Evolutionary conservation across 345 rosid genomes (phyloP).

Genomic region (Gossypioides kirkii): DNA sequence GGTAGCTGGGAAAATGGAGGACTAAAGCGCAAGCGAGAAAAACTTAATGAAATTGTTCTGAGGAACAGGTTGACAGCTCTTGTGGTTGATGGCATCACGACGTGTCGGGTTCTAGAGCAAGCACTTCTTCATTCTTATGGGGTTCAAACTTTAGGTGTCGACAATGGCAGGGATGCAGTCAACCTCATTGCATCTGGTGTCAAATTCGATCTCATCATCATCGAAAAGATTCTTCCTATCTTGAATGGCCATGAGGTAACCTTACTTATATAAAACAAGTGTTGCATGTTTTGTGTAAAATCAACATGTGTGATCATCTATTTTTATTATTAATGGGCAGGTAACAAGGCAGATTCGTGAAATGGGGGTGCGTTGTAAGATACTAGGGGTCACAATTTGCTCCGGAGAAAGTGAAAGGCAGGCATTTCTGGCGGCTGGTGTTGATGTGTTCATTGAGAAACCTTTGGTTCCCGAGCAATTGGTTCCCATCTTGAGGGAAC

Average conservation of each 20-base stretch:
- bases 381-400: background rate
- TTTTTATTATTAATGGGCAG: background rate
- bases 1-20: background rate
- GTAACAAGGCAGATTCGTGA: conserved; percentile 9
- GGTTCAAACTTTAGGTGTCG: background rate
- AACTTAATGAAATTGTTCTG: background rate
- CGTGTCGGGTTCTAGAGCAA: background rate
- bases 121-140: background rate
- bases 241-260: conserved; percentile 15
- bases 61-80: conserved; percentile 19
- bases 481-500: conserved; percentile 12
- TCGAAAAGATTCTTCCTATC: conserved; percentile 7
- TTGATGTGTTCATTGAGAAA: conserved; percentile 10
- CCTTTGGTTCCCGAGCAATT: background rate
- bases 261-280: background rate
- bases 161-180: background rate
- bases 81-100: conserved; percentile 7
- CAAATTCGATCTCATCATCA: conserved; percentile 12
- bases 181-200: conserved; percentile 1
- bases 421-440: conserved; percentile 18
- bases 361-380: conserved; percentile 12
- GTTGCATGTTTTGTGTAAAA: background rate
- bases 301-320: background rate
- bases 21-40: background rate
- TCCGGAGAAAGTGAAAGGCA: background rate